Percentiles rank a stretch among this genome's conserved stretches.
Evolutionary conservation across 768 basidiomycete species (phyloP).

Genomic region (Leccinum barrowsii): DNA sequence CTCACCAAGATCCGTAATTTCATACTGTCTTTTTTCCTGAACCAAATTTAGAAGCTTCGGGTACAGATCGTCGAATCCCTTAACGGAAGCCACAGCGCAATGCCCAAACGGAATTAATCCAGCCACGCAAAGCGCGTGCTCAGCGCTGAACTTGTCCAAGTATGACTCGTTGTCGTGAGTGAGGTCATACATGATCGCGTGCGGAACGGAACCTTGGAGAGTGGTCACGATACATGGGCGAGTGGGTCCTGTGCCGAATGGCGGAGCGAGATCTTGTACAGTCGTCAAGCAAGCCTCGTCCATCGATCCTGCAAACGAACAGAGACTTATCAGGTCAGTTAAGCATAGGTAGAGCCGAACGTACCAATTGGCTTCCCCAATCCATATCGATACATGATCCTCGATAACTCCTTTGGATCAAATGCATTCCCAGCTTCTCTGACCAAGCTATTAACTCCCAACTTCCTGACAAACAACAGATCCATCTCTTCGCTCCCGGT

Average conservation of each 20-base stretch:
- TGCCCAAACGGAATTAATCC: conserved; percentile 89
- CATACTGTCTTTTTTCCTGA: conserved; percentile 75
- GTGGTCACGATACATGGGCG: conserved; percentile 73
- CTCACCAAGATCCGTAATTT: conserved; percentile 55
- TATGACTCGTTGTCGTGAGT: conserved; percentile 98
- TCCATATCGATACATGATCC: conserved; percentile 85
- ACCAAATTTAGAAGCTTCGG: conserved; percentile 93
- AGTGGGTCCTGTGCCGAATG: conserved; percentile 76
- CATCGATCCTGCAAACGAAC: conserved; percentile 71
- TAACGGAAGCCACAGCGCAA: conserved; percentile 88
- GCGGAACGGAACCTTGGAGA: conserved; percentile 82
- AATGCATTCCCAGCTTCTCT: conserved; percentile 91
- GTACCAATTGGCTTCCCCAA: conserved; percentile 89
- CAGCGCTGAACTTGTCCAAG: conserved; percentile 84
- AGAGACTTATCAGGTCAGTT: neutral
- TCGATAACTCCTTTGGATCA: conserved; percentile 88
- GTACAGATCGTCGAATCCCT: conserved; percentile 96
- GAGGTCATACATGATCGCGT: conserved; percentile 91
- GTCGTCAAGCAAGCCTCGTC: conserved; percentile 80
- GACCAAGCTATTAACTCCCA: conserved; percentile 92
- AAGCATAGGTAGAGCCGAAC: conserved; percentile 17
- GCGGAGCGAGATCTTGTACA: conserved; percentile 72
- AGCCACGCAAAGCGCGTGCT: conserved; percentile 93
- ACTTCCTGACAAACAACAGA: conserved; percentile 80
- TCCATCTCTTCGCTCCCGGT: conserved; percentile 96